Evolutionary conservation across 2,329 filamentous ascomycete genomes (phyloP).

Genomic region (Aotearoamyces nothofagi): DNA sequence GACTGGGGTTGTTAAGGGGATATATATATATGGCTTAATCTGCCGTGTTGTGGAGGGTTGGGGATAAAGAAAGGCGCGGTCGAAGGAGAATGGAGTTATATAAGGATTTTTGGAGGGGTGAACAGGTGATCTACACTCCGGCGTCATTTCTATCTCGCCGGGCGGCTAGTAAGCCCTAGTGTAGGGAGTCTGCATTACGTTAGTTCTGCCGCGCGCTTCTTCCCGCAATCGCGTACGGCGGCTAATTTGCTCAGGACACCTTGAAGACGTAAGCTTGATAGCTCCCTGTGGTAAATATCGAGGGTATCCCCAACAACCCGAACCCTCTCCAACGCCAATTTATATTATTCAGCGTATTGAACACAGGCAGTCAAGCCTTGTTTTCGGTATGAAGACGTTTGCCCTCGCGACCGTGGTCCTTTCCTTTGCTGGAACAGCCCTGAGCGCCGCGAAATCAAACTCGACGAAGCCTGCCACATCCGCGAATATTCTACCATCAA

Average conservation of each 20-base stretch:
- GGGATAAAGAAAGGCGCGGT: not conserved
- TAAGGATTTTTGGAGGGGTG: too few species aligned
- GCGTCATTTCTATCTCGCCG: too few species aligned
- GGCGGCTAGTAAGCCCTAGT: too few species aligned
- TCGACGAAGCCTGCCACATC: conserved; percentile 28
- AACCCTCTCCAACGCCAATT: not conserved
- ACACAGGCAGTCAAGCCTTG: too few species aligned
- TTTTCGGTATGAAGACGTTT: conserved; percentile 17
- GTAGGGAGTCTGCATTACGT: too few species aligned
- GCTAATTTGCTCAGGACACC: conserved; percentile 1
- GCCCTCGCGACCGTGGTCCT: conserved; percentile 40
- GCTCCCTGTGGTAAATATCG: not conserved
- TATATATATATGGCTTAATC: not conserved
- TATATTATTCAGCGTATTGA: too few species aligned
- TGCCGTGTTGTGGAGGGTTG: not conserved
- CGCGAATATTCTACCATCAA: conserved; percentile 41
- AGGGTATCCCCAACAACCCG: not conserved
- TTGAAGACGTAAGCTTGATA: conserved; percentile 1
- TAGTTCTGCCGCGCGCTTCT: too few species aligned
- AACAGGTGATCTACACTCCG: too few species aligned
- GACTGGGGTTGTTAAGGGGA: not conserved
- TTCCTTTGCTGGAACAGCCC: conserved; percentile 27
- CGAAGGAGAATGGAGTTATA: too few species aligned
- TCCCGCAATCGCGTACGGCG: not conserved
- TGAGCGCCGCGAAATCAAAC: conserved; percentile 15